A percentile compares a stretch with the other conserved stretches of the same genome.
Conservation (phyloP, 2,329 filamentous ascomycete genomes). For the Acarospora socialis region DNA sequence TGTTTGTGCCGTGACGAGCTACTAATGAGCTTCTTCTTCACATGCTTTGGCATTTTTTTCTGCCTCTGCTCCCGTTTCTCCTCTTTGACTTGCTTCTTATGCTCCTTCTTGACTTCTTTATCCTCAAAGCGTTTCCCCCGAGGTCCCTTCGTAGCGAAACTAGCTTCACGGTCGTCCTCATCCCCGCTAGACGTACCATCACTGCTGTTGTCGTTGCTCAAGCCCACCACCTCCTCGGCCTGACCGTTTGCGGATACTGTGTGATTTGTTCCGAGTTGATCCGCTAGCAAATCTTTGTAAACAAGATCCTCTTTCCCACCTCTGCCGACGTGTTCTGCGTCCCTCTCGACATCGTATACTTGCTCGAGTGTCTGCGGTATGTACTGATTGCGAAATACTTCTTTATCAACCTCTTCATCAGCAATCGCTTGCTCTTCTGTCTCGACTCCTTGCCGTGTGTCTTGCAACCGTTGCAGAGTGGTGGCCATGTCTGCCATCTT, state of each 20-base stretch:
- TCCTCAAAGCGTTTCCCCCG: slow-evolving; percentile 78
- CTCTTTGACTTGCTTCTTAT: slow-evolving; percentile 86
- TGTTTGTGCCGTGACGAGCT: slow-evolving; percentile 46
- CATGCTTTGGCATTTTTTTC: slow-evolving; percentile 88
- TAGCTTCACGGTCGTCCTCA: slow-evolving; percentile 23
- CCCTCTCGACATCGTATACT: slow-evolving; percentile 90
- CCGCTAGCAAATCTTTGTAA: slow-evolving; percentile 71
- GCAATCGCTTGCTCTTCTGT: slow-evolving; percentile 36
- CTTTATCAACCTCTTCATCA: slow-evolving; percentile 63
- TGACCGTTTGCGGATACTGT: slow-evolving; percentile 17
- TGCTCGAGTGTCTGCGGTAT: slow-evolving; percentile 93
- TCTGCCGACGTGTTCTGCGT: slow-evolving; percentile 60
- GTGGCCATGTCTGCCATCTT: slow-evolving; percentile 48
- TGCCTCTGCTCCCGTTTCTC: slow-evolving; percentile 87
- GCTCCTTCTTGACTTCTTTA: slow-evolving; percentile 76
- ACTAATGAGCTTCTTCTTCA: slow-evolving; percentile 78
- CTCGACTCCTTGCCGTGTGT: slow-evolving; percentile 34
- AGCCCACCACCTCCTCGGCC: slow-evolving; percentile 21
- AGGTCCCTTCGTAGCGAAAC: slow-evolving; percentile 53
- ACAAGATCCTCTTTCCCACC: slow-evolving; percentile 66
- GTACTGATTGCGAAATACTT: slow-evolving; percentile 91
- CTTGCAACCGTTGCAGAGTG: slow-evolving; percentile 53
- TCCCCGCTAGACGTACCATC: slow-evolving; percentile 28
- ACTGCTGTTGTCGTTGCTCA: slow-evolving; percentile 25
- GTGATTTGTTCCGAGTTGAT: slow-evolving; percentile 37